Evolutionary conservation across 345 rosid genomes (phyloP).

Genomic region (Eucalyptus melliodora): DNA sequence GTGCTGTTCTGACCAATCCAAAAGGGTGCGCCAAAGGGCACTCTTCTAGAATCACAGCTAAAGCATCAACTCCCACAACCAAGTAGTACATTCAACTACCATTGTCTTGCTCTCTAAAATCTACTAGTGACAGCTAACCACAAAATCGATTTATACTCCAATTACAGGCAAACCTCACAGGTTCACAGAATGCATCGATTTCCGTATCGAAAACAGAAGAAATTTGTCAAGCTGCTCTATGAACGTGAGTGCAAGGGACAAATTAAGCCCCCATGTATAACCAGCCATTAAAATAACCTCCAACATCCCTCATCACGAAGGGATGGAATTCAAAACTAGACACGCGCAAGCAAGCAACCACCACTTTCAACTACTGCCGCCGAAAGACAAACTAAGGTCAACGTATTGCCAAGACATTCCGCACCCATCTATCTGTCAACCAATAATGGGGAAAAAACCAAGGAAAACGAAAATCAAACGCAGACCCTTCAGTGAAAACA

Average conservation of each 20-base stretch:
- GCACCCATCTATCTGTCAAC: not conserved
- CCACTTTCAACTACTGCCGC: not conserved
- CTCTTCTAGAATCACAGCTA: not conserved
- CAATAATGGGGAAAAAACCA: not conserved
- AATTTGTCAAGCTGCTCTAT: not conserved
- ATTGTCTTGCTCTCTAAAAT: not conserved
- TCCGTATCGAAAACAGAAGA: not conserved
- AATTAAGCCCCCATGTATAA: not conserved
- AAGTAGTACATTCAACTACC: not conserved
- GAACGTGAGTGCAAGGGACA: not conserved
- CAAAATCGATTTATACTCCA: not conserved
- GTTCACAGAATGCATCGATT: not conserved
- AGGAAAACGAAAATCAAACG: not conserved
- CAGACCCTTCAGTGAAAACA: not conserved
- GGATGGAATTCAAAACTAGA: not conserved
- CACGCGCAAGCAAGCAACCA: not conserved
- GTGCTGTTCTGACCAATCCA: not conserved
- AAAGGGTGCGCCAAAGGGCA: not conserved
- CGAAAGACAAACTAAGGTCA: not conserved
- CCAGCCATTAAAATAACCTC: not conserved
- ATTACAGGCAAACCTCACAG: not conserved
- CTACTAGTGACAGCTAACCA: not conserved
- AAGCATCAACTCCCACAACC: not conserved
- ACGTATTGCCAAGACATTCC: not conserved
- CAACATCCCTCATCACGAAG: not conserved